phyloP scores from a whole-genome alignment of 306 rosid genomes.

The Dalbergia oliveri region DNA sequence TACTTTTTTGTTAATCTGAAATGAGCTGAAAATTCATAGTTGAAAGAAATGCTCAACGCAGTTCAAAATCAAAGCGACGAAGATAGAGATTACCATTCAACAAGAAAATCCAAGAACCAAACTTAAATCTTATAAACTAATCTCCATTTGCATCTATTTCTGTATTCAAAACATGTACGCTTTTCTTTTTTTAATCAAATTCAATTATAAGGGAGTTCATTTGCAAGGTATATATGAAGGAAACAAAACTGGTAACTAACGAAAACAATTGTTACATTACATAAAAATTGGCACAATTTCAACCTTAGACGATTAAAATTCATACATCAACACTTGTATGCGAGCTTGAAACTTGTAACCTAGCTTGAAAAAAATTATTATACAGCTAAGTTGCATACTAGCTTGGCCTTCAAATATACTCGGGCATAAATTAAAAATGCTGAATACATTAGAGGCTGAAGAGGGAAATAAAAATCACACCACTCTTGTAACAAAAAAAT shows the following conservation, averaged over 20 bases:
- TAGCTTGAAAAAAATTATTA: background rate
- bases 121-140: background rate
- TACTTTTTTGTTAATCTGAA: no score
- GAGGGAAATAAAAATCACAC: background rate
- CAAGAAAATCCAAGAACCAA: no score
- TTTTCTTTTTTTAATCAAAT: background rate
- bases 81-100: no score
- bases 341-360: background rate
- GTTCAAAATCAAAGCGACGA: no score
- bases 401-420: background rate
- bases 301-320: constrained; percentile 5
- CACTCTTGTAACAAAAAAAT: no score
- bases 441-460: background rate
- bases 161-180: background rate
- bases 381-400: constrained; percentile 2
- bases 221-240: background rate
- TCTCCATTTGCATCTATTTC: background rate
- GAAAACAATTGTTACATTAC: background rate
- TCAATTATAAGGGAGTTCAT: background rate
- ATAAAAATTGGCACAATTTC: background rate
- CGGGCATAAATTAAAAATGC: background rate
- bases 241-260: background rate
- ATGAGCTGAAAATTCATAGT: no score
- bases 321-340: background rate
- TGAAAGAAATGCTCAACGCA: no score